A percentile compares a stretch with the other conserved stretches of the same genome.
These are phyloP conservation scores for Fusarium sp. DNA, from an alignment of 2,329 filamentous ascomycete genomes.

Conservation along the genomic window DNA sequence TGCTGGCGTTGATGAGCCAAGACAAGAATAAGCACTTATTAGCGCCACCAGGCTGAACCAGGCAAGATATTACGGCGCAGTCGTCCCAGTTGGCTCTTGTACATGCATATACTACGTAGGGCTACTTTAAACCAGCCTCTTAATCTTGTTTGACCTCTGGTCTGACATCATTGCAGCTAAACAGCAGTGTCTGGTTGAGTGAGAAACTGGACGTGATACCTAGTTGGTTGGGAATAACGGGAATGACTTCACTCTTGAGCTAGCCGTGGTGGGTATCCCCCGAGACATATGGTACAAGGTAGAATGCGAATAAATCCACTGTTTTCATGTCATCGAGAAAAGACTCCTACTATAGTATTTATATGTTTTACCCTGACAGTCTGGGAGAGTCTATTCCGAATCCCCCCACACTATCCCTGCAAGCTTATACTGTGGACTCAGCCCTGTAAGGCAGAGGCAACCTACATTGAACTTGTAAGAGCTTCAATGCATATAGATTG, in stretches of 20 bases:
- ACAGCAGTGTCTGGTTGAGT: too few relatives aligned
- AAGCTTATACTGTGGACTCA: not conserved
- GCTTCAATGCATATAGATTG: too few relatives aligned
- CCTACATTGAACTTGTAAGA: not conserved
- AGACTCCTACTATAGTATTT: too few relatives aligned
- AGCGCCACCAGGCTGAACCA: constrained; percentile 3
- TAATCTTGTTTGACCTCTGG: not conserved
- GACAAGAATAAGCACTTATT: constrained; percentile 11
- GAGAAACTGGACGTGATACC: too few relatives aligned
- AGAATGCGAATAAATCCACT: too few relatives aligned
- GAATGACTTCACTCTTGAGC: too few relatives aligned
- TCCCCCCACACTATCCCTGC: not conserved
- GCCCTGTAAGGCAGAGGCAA: constrained; percentile 4
- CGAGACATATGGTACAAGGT: too few relatives aligned
- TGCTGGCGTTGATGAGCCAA: constrained; percentile 9
- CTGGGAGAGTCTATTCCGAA: too few relatives aligned
- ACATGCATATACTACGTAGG: not conserved
- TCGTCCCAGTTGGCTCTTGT: not conserved
- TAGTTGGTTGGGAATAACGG: too few relatives aligned
- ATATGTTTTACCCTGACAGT: too few relatives aligned
- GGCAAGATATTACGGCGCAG: not conserved
- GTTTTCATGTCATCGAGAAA: too few relatives aligned
- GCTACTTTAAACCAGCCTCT: not conserved
- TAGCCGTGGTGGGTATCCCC: too few relatives aligned
- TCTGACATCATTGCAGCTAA: not conserved